These are phyloP conservation scores for Olyra latifolia DNA, from an alignment of 176 grass and related monocot genomes.

Conservation along the genomic window DNA sequence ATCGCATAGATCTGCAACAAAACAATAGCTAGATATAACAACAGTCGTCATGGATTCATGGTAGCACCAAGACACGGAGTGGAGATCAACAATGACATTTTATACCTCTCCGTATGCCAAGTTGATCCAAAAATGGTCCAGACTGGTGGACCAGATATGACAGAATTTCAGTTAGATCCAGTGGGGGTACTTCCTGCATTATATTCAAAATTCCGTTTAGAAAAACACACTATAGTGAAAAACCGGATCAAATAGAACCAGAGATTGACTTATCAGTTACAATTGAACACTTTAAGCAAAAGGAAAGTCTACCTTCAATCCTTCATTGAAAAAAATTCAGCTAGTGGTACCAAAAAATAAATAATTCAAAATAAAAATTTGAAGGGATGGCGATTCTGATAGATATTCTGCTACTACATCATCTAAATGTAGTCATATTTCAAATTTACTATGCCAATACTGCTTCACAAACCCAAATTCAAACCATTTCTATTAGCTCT, in stretches of 20 bases:
- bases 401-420: not conserved
- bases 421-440: constrained; percentile 7
- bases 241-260: not conserved
- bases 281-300: not conserved
- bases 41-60: not conserved
- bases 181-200: constrained; percentile 56
- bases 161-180: constrained; percentile 80
- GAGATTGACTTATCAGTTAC: not conserved
- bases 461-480: not conserved
- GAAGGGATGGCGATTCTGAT: not conserved
- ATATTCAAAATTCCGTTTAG: constrained; percentile 23
- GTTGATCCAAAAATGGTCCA: constrained; percentile 84
- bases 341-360: not conserved
- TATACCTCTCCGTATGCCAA: constrained; percentile 72
- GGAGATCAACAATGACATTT: not conserved
- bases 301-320: not conserved
- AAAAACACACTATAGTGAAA: constrained; percentile 7
- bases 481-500: not conserved
- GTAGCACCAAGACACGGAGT: not conserved
- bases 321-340: not conserved
- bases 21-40: constrained; percentile 14
- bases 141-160: constrained; percentile 74
- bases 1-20: constrained; percentile 65
- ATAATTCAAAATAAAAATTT: constrained; percentile 9
- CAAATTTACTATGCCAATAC: not conserved